Evolutionary conservation across 257 asterid species (phyloP), one percentile per base, ranked within the genome.

Genomic region (Datura wrightii): DNA sequence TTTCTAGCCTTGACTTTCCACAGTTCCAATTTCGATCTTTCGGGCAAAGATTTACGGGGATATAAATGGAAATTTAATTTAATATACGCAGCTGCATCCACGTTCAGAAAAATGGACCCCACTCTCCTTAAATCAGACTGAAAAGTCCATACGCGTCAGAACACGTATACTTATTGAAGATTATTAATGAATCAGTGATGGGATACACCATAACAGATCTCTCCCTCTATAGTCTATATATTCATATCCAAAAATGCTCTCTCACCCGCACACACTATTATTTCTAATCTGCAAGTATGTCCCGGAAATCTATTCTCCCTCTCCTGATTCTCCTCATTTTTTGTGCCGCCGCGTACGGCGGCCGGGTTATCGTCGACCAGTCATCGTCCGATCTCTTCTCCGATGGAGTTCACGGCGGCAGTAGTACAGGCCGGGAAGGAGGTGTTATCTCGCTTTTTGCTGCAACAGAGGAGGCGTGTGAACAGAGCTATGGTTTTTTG

Each of bases 401-500:
- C 54, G 97, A 91, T 55, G 94, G 93, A 5, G 79, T 86, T 24
- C 48, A 58, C 79, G 19, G 19, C 69, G 65, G n/a, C n/a, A 59
- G 3, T 24, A 62, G 39, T 24, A 24, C 0, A 13, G 41, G 59
- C 0, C 71, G 46, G n/a, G 78, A 34, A 11, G 14, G 48, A 11
- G n/a, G 65, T 41, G 3, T 88, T 16, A 48, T 92, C 86, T 92
- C 88, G 59, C 90, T 89, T 44, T 83, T 52, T 76, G 79, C 88
- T 41, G 89, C 83, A 84, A 89, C 82, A 85, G 96, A 83, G 90
- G 93, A 89, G 89, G 16, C 89, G 19, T 95, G 98, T 81, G 98
- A 93, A 88, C 95, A 94, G 93, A 91, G 94, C 6, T 96, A 94
- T 78, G 99, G 99, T 0, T 93, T 96, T 88, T 41, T 96, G 91